These are phyloP conservation scores for Tylopilus cervinicoccineus DNA, from an alignment of 768 basidiomycete species.

Conservation along the genomic window DNA sequence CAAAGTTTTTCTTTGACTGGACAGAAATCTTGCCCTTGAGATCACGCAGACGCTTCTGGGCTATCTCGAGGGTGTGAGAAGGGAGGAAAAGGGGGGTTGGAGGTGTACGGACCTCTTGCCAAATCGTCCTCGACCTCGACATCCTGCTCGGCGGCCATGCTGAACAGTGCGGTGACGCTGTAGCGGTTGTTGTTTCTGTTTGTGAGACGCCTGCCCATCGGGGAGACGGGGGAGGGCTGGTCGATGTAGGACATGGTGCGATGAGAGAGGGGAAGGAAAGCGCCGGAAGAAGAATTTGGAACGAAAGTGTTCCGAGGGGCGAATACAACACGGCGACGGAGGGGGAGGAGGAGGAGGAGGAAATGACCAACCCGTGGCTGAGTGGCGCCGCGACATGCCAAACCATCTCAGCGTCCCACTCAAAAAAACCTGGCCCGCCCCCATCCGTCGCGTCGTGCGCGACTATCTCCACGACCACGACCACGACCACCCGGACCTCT, in stretches of 20 bases:
- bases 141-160: slow-evolving; percentile 98
- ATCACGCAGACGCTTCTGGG: slow-evolving; percentile 95
- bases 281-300: slow-evolving; percentile 4
- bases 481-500: slow-evolving; percentile 80
- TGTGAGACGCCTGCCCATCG: slow-evolving; percentile 72
- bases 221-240: slow-evolving; percentile 53
- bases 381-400: slow-evolving; percentile 48
- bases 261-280: neutral
- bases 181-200: slow-evolving; percentile 96
- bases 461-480: slow-evolving; percentile 65
- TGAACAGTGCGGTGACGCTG: slow-evolving; percentile 92
- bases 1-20: slow-evolving; percentile 99
- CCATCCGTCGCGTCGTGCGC: slow-evolving; percentile 52
- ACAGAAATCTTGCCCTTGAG: slow-evolving; percentile 96
- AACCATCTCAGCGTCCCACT: slow-evolving; percentile 73
- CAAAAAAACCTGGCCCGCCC: slow-evolving; percentile 61
- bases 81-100: neutral
- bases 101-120: slow-evolving; percentile 67
- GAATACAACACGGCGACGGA: neutral
- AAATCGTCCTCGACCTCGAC: slow-evolving; percentile 97
- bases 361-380: slow-evolving; percentile 11
- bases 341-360: neutral
- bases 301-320: slow-evolving; percentile 5
- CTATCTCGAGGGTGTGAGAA: slow-evolving; percentile 37
- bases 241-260: slow-evolving; percentile 57